Base-by-base conservation (phyloP, 805 yeast genomes). In the Saturnispora serradocipensis region DNA sequence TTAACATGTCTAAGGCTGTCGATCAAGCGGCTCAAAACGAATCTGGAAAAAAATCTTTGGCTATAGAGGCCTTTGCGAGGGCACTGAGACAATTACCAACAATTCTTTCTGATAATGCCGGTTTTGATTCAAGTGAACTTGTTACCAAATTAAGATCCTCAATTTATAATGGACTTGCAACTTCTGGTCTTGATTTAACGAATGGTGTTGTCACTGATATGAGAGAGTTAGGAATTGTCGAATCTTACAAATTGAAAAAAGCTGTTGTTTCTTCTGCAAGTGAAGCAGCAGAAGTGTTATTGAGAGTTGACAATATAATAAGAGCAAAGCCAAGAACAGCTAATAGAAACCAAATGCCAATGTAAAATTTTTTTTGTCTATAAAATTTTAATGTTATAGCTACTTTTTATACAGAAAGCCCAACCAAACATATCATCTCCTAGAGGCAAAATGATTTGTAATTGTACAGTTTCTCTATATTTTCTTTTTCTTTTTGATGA, bases 271-370 rank as follows among this genome's bases (percentile, higher is more conserved):
- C 89, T 13, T 84, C 95, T 45, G 98, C 99, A 5, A 76, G 96
- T n/a, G 99, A 93, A 72, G 99, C 99, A 32, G 95, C 98, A 5
- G 98, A 93, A 72, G 90, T 93, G 46, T 77, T 93, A 58, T 72
- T 93, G 62, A 82, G 99, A 66, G 99, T 93, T 43, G 99, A 93
- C 67, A 91, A 93, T 69, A 93, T 93, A 58, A 88, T 93, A 57
- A 82, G 96, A 59, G 98, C 99, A 34, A 90, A 87, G 68, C 99
- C 99, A 57, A 79, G 99, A 71, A 90, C 99, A 43, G 96, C 97
- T 40, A 91, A 86, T 72, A 80, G 97, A 75, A 83, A 80, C 58
- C 55, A 52, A 50, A 50, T 50, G 53, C 45, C 48, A 43, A 43
- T 48, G 42, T 48, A 32, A 40, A 6, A 24, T n/a, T n/a, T 45